phyloP scores from a whole-genome alignment of 108 stramenopile species.

The Chaetoceros tenuissimus region DNA sequence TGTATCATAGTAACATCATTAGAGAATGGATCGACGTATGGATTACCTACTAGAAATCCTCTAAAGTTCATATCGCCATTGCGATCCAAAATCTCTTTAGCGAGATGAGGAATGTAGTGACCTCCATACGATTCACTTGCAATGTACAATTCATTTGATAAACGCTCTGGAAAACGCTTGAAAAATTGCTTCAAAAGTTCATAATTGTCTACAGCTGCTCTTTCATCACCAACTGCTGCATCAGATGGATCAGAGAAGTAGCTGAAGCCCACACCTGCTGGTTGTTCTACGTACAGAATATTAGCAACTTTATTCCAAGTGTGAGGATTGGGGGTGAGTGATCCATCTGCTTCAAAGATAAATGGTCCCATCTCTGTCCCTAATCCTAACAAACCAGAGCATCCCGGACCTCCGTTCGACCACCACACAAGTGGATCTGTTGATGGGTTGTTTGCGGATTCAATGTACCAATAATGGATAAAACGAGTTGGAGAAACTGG shows the following conservation, averaged over 20 bases:
- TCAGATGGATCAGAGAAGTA: conserved; percentile 22
- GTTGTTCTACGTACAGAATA: conserved; percentile 51
- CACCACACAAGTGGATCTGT: conserved; percentile 44
- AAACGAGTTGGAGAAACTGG: conserved; percentile 15
- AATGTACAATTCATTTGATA: conserved; percentile 25
- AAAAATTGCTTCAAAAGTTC: conserved; percentile 16
- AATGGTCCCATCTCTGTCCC: conserved; percentile 41
- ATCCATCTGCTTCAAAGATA: conserved; percentile 7
- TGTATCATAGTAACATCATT: conserved; percentile 39
- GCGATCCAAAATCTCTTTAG: conserved; percentile 26
- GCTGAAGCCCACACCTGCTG: conserved; percentile 53
- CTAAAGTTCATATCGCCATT: conserved; percentile 32
- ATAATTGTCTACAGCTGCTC: conserved; percentile 23
- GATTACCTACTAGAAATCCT: conserved; percentile 51
- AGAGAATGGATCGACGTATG: conserved; percentile 37
- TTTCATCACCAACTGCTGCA: conserved; percentile 18
- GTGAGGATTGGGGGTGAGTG: conserved; percentile 19
- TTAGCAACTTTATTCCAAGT: conserved; percentile 46
- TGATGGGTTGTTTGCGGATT: conserved; percentile 29
- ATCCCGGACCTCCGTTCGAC: conserved; percentile 63
- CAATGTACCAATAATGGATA: conserved; percentile 45
- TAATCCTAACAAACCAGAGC: conserved; percentile 30
- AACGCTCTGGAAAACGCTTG: conserved; percentile 22
- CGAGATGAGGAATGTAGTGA: conserved; percentile 24
- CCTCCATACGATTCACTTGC: conserved; percentile 48